Conservation (phyloP, 164 flowering plant genomes). For the Cinnamomum chago region DNA sequence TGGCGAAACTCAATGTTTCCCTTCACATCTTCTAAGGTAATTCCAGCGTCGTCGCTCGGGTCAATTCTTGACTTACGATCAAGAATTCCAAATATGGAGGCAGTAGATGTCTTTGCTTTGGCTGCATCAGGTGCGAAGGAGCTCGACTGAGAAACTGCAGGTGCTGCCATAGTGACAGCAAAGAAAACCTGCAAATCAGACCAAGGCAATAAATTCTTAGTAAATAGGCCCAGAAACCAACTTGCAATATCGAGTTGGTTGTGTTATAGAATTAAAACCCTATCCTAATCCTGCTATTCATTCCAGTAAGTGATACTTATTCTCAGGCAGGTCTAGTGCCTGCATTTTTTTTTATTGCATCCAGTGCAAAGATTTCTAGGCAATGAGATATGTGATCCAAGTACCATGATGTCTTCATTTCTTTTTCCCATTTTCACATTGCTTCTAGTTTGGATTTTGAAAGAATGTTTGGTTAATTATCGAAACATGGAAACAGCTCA, state of each 20-base stretch:
- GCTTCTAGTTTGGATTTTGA: no score
- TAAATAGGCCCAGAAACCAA: no score
- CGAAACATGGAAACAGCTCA: no score
- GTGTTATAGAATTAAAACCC: not conserved
- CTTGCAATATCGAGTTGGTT: not conserved
- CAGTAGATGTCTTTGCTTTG: slow-evolving; percentile 38
- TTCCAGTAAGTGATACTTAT: not conserved
- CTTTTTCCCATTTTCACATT: no score
- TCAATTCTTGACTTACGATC: slow-evolving; percentile 45
- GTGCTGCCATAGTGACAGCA: slow-evolving; percentile 38
- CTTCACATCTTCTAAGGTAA: slow-evolving; percentile 29
- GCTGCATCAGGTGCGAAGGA: slow-evolving; percentile 32
- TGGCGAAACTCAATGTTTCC: slow-evolving; percentile 45
- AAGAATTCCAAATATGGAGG: slow-evolving; percentile 42
- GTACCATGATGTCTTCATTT: no score
- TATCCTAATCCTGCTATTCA: not conserved
- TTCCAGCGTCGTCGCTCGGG: slow-evolving; percentile 37
- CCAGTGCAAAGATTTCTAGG: no score
- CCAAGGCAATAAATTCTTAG: not conserved
- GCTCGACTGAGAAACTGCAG: slow-evolving; percentile 40
- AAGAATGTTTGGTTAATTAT: no score
- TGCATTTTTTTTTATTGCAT: no score
- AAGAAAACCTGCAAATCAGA: slow-evolving; percentile 42
- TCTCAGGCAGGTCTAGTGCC: not conserved
- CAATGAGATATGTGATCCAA: no score